Percentiles rank a stretch among this genome's conserved stretches.
Conservation (phyloP, 2,329 filamentous ascomycete species). For the Podosphaera xanthii region DNA sequence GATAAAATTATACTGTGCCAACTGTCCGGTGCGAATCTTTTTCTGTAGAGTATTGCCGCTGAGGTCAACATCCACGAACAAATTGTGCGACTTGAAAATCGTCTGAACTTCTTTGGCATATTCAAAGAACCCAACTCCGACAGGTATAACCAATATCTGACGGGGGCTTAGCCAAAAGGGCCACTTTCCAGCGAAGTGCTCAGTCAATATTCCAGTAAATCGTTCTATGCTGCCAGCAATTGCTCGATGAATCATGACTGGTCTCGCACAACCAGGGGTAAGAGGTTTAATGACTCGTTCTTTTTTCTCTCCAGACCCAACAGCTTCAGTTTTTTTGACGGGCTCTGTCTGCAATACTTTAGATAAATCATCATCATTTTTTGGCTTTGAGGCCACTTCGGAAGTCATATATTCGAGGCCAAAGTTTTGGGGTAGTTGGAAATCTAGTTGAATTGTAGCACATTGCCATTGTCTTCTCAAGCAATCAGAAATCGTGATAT, state of each 20-base stretch:
- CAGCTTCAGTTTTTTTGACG: slow-evolving; percentile 23
- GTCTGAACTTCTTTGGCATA: slow-evolving; percentile 55
- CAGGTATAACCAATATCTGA: slow-evolving; percentile 58
- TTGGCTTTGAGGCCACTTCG: slow-evolving; percentile 28
- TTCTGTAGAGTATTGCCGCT: slow-evolving; percentile 67
- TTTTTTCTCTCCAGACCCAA: slow-evolving; percentile 19
- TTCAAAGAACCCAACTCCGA: slow-evolving; percentile 46
- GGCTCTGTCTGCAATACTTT: slow-evolving; percentile 19
- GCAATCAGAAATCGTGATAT: slow-evolving; percentile 82
- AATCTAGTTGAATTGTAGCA: slow-evolving; percentile 86
- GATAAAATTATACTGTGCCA: slow-evolving; percentile 68
- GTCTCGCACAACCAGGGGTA: slow-evolving; percentile 48
- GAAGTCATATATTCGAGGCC: slow-evolving; percentile 68
- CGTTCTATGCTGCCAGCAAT: slow-evolving; percentile 50
- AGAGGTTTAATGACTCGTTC: slow-evolving; percentile 26
- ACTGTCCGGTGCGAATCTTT: slow-evolving; percentile 66
- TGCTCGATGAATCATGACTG: slow-evolving; percentile 72
- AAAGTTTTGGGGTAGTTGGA: slow-evolving; percentile 68
- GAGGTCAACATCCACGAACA: slow-evolving; percentile 50
- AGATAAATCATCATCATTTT: slow-evolving; percentile 16
- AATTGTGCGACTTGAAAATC: slow-evolving; percentile 40
- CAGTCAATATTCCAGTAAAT: slow-evolving; percentile 52
- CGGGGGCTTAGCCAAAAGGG: slow-evolving; percentile 75
- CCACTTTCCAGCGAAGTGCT: slow-evolving; percentile 76
- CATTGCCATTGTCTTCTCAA: slow-evolving; percentile 69